These are phyloP conservation scores for Sarcodon aspratus DNA, from an alignment of 768 basidiomycete genomes.

Conservation along the genomic window DNA sequence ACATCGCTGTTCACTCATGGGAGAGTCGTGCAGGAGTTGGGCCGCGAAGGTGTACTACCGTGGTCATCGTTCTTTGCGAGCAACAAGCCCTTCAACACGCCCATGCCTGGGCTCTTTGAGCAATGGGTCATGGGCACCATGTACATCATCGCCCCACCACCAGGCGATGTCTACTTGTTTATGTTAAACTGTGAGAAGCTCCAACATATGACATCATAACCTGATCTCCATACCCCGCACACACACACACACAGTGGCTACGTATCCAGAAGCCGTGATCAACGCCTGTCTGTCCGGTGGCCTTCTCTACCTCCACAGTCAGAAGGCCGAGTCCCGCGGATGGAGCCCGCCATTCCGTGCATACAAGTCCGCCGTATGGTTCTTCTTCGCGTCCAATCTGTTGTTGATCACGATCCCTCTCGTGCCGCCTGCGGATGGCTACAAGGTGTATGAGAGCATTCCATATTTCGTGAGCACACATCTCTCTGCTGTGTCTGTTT, in stretches of 20 bases:
- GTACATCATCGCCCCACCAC: slow-evolving; percentile 44
- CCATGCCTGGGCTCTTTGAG: slow-evolving; percentile 46
- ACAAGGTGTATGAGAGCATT: slow-evolving; percentile 39
- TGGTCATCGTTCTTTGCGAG: slow-evolving; percentile 57
- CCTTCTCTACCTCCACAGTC: slow-evolving; percentile 47
- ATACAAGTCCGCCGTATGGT: slow-evolving; percentile 31
- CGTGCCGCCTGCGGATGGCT: slow-evolving; percentile 44
- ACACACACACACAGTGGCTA: slow-evolving; percentile 30
- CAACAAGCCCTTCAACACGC: slow-evolving; percentile 61
- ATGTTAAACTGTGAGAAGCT: slow-evolving; percentile 43
- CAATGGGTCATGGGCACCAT: slow-evolving; percentile 51
- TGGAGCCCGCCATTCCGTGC: slow-evolving; percentile 63
- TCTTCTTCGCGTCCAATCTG: slow-evolving; percentile 56
- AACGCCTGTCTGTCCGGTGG: slow-evolving; percentile 53
- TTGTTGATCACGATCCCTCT: slow-evolving; percentile 54
- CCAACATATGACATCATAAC: neutral
- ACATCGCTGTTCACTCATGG: slow-evolving; percentile 57
- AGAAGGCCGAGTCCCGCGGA: slow-evolving; percentile 25
- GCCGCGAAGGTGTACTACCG: slow-evolving; percentile 60
- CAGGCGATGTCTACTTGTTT: slow-evolving; percentile 69
- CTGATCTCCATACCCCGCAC: too few relatives aligned
- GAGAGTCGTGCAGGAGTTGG: slow-evolving; percentile 65
- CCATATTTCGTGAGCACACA: slow-evolving; percentile 54
- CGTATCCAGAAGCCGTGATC: slow-evolving; percentile 46
- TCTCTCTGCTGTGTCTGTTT: neutral